phyloP scores from a whole-genome alignment of 208 protist species.

The Angomonas ambiguus region DNA sequence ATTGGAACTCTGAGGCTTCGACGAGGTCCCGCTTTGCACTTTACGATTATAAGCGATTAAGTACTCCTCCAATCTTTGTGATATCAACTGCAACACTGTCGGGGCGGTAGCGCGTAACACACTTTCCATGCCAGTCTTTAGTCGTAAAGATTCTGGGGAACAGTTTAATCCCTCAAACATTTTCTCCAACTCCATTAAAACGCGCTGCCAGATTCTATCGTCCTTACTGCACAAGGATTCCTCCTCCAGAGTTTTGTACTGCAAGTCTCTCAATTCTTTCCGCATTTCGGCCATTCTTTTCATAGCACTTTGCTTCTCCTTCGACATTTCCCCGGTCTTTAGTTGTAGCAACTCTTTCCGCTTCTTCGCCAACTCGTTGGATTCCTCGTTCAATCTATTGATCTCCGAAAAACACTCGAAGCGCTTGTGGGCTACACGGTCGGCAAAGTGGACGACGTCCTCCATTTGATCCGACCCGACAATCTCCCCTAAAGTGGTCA shows the following conservation, averaged over 20 bases:
- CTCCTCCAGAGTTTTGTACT: conserved; percentile 23
- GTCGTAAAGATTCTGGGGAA: conserved; percentile 20
- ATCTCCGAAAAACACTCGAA: conserved; percentile 55
- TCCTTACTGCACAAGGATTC: conserved; percentile 22
- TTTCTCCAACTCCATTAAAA: conserved; percentile 26
- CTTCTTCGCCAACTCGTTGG: conserved; percentile 26
- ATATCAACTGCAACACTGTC: conserved; percentile 48
- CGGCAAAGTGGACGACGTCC: conserved; percentile 53
- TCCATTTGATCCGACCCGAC: conserved; percentile 38
- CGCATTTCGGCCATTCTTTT: not conserved
- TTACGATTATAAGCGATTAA: conserved; percentile 30
- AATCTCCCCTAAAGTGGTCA: conserved; percentile 37
- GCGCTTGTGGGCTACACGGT: conserved; percentile 34
- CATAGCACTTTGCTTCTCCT: not conserved
- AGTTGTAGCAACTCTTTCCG: conserved; percentile 19
- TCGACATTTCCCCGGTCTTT: not conserved
- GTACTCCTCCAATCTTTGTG: conserved; percentile 77
- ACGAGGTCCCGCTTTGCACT: not conserved
- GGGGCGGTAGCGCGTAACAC: conserved; percentile 30
- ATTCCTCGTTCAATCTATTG: conserved; percentile 39
- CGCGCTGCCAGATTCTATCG: conserved; percentile 14
- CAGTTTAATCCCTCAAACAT: conserved; percentile 53
- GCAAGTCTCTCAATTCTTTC: conserved; percentile 3
- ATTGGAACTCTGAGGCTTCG: not conserved
- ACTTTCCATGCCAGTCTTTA: conserved; percentile 19